Percentiles rank a stretch among this genome's conserved stretches.
These are phyloP conservation scores for Aspergillus baeticus DNA, from an alignment of 495 filamentous ascomycete genomes.

Conservation along the genomic window DNA sequence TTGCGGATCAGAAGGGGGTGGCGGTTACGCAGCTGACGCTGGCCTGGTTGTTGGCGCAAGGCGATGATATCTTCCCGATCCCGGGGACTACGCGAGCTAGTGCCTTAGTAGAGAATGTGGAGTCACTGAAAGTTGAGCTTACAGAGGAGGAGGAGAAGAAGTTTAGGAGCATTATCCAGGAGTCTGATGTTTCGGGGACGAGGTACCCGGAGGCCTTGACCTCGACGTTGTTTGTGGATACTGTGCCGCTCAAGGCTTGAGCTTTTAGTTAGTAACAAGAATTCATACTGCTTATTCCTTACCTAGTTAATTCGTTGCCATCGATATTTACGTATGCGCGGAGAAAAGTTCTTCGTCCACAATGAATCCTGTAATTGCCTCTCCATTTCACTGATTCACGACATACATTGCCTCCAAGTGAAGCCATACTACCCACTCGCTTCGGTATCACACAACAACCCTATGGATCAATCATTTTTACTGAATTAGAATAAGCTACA, in stretches of 20 bases:
- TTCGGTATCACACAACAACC: too few species aligned
- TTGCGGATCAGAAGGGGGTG: slow-evolving; percentile 44
- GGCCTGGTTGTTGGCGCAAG: slow-evolving; percentile 57
- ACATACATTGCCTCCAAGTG: too few species aligned
- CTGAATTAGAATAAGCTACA: too few species aligned
- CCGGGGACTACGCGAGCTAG: slow-evolving; percentile 57
- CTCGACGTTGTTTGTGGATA: slow-evolving; percentile 9
- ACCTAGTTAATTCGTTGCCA: too few species aligned
- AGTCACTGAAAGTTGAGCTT: slow-evolving; percentile 41
- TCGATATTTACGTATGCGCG: too few species aligned
- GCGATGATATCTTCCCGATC: slow-evolving; percentile 56
- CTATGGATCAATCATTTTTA: too few species aligned
- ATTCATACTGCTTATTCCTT: too few species aligned
- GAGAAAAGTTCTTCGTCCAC: too few species aligned
- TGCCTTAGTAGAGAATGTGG: slow-evolving; percentile 59
- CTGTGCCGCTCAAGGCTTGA: slow-evolving; percentile 13
- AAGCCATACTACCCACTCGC: too few species aligned
- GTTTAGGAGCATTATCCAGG: slow-evolving; percentile 28
- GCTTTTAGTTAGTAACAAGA: too few species aligned
- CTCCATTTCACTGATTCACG: too few species aligned
- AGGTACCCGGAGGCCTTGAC: slow-evolving; percentile 1
- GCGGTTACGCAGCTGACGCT: slow-evolving; percentile 49
- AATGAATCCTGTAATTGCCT: too few species aligned
- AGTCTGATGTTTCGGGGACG: not conserved
- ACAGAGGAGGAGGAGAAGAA: slow-evolving; percentile 43